Base-by-base conservation (phyloP, 768 basidiomycete genomes). In the Asterophora lycoperdoides region DNA sequence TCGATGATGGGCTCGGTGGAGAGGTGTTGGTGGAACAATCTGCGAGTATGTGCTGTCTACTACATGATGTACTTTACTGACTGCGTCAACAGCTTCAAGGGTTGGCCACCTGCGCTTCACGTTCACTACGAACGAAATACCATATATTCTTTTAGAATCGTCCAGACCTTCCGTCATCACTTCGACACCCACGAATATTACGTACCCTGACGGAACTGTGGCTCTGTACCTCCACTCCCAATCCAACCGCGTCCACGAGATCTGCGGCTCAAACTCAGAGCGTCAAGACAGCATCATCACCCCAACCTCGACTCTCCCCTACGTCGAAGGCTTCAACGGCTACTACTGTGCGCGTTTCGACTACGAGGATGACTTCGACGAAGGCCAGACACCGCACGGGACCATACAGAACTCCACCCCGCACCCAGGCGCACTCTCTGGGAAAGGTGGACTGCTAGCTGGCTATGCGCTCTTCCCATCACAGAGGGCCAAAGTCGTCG, bases 21-120 rank as follows among this genome's bases (percentile, higher is more conserved):
- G 66, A 63, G 28, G 70, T 88, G 41, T 49, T 75, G 13, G 76
- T 76, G 5, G 78, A 89, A 58, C 79, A 80, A 64, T 77, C 75
- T 58, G 78, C 83, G 28, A 81, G 85, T 86, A 51, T 34, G 81
- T 70, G 4, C n/a, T n/a, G n/a, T n/a, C n/a, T n/a, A 28, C 11
- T 8, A 10, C 36, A 23, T 36, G 8, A 7, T 2, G 10, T 10
- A 17, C 41, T n/a, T 8, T 1, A 17, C 28, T 51, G 58, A 20
- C 56, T 29, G 26, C 36, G 23, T n/a, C 34, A 33, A 9, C 53
- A 89, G 86, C 86, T 6, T 89, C 88, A 5, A 77, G 84, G 7
- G 85, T 86, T 3, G 87, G 84, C 0, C 85, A 89, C 61, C 69
- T 89, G 1, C 76, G 83, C 2, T 86, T 88, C 63, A 82, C 80